phyloP scores from a whole-genome alignment of 2,329 filamentous ascomycete genomes.

The Aspergillus vadensis region DNA sequence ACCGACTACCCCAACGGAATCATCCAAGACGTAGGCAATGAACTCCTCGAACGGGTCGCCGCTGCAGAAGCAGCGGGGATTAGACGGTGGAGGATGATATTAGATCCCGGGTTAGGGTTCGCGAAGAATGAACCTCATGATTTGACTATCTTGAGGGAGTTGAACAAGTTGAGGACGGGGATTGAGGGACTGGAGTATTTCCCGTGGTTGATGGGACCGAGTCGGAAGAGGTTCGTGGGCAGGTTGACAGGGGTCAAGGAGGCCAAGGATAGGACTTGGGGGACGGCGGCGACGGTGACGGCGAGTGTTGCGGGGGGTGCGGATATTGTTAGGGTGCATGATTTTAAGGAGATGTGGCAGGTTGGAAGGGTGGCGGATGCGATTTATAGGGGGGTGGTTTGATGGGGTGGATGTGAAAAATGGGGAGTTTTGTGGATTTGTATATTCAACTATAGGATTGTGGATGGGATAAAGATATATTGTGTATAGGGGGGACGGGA shows the following conservation, averaged over 20 bases:
- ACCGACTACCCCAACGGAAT: constrained; percentile 70
- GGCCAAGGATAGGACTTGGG: constrained; percentile 72
- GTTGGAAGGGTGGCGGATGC: constrained; percentile 88
- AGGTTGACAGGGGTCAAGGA: constrained; percentile 73
- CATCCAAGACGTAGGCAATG: constrained; percentile 63
- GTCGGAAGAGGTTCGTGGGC: constrained; percentile 87
- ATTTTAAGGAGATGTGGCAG: constrained; percentile 81
- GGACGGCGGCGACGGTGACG: constrained; percentile 84
- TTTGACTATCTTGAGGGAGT: constrained; percentile 70
- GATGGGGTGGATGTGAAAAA: neutral
- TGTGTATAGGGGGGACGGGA: neutral
- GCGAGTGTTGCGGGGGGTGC: constrained; percentile 84
- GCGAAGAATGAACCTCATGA: constrained; percentile 84
- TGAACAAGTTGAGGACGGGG: constrained; percentile 60
- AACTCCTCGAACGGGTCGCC: constrained; percentile 69
- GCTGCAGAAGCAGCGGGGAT: constrained; percentile 82
- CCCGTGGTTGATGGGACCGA: constrained; percentile 87
- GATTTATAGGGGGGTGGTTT: constrained; percentile 65
- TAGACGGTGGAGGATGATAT: constrained; percentile 87
- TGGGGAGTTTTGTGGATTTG: neutral
- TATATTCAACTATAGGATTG: constrained; percentile 9
- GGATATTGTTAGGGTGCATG: constrained; percentile 90
- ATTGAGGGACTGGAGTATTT: constrained; percentile 55
- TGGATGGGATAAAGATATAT: neutral
- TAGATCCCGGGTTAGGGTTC: constrained; percentile 93